Evolutionary conservation across 352 stramenopile genomes (phyloP).

Genomic region (Phytopythium ostracodes): DNA sequence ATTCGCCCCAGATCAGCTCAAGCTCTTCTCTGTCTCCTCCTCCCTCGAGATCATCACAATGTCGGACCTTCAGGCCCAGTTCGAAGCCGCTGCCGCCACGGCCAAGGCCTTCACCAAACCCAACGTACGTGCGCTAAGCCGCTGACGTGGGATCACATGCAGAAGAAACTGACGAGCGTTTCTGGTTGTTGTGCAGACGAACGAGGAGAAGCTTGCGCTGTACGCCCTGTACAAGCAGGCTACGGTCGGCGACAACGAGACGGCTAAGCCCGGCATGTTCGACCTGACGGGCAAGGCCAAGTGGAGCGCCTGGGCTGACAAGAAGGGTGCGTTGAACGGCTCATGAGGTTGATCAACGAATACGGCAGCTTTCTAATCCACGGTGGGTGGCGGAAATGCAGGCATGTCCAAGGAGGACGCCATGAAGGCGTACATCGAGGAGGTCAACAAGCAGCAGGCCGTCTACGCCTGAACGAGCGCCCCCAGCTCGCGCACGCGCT

Average conservation of each 20-base stretch:
- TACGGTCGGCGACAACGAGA: conserved; percentile 85
- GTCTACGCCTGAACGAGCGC: conserved; percentile 60
- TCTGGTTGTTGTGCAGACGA: conserved; percentile 26
- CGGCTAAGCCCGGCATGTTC: conserved; percentile 80
- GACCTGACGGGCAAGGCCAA: conserved; percentile 86
- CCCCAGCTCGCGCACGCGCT: neutral
- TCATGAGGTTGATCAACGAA: too few relatives aligned
- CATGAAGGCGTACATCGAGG: conserved; percentile 85
- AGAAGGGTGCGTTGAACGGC: conserved; percentile 61
- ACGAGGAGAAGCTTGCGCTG: conserved; percentile 88
- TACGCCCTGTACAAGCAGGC: conserved; percentile 92
- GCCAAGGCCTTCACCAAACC: conserved; percentile 82
- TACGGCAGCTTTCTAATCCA: too few relatives aligned
- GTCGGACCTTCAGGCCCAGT: conserved; percentile 81
- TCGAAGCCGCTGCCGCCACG: conserved; percentile 75
- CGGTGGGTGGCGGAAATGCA: neutral
- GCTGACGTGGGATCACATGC: neutral
- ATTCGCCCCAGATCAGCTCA: conserved; percentile 21
- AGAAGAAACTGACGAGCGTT: neutral
- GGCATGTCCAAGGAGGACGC: conserved; percentile 74
- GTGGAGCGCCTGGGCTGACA: conserved; percentile 84
- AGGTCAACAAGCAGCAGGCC: conserved; percentile 82
- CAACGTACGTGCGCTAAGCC: conserved; percentile 23
- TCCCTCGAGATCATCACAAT: conserved; percentile 24
- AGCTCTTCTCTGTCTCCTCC: conserved; percentile 1